Base-by-base conservation (phyloP, 345 rosid genomes). In the Moringa oleifera region DNA sequence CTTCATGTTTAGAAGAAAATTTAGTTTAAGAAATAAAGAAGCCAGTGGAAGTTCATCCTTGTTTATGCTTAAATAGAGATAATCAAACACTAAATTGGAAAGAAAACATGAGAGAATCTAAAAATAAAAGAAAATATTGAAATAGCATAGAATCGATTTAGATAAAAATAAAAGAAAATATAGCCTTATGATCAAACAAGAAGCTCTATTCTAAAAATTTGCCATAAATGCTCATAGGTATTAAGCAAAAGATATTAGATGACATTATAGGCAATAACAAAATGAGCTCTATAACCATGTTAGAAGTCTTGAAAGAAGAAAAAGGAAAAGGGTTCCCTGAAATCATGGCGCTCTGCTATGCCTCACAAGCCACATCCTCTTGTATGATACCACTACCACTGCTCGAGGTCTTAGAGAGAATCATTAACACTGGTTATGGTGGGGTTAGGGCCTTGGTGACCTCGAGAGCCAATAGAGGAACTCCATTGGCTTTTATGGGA, bases 241-340 rank as follows among this genome's bases (percentile, higher is more conserved):
- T 28, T 28, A 28, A 28, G 33, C 33, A 28, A 8, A 28, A 28
- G 33, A 28, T 2, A 8, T 28, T 28, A 2, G 33, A 28, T 6
- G 23, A 19, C n/a, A 73, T 96, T 68, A 95, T 98, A 84, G 99
- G 87, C 77, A 91, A 98, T 45, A 95, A 90, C 91, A 95, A 74
- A 79, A 95, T 95, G 37, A 97, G 85, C 18, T 95, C 99, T 89
- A 95, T 79, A 64, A 95, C 87, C 98, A 95, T 88, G 79, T 83
- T 97, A 23, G 96, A 95, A 37, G 99, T 95, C 71, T 95, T 98
- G 0, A 89, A 88, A 25, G 90, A 89, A 12, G 96, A 97, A 22
- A 95, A 95, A 6, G 96, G 85, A 79, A 88, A 90, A 2, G 95
- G 93, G 78, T 90, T 95, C 2, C 98, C 96, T 24, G 94, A 80